A percentile compares a stretch with the other conserved stretches of the same genome.
Conservation (phyloP, 139 green algal species). For the Closterium sp. region DNA sequence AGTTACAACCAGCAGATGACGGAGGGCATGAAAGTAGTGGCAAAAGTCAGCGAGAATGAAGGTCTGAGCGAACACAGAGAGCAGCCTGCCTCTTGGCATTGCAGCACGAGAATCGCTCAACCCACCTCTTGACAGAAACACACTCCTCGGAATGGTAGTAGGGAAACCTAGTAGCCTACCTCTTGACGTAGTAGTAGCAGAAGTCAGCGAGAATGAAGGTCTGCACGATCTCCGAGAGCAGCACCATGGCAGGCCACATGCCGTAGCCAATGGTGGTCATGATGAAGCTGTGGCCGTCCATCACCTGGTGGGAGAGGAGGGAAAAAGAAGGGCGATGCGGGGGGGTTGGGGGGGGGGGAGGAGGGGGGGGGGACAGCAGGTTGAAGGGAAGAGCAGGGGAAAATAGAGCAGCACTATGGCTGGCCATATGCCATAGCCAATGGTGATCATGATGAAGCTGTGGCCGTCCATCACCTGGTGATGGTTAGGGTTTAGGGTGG, state of each 20-base stretch:
- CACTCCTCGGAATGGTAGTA: too few species aligned
- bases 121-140: neutral
- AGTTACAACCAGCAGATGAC: constrained; percentile 10
- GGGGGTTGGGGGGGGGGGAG: neutral
- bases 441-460: constrained; percentile 51
- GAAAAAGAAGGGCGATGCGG: neutral
- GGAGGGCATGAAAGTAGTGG: too few species aligned
- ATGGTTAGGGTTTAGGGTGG: too few species aligned
- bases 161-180: constrained; percentile 20
- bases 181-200: constrained; percentile 97
- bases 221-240: constrained; percentile 94
- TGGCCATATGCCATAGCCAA: constrained; percentile 91
- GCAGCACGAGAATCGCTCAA: neutral
- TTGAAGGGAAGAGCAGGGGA: constrained; percentile 79
- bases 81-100: constrained; percentile 58
- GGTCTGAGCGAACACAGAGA: constrained; percentile 95
- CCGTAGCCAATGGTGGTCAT: constrained; percentile 79
- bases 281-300: constrained; percentile 88
- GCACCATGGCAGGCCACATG: constrained; percentile 94
- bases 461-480: neutral
- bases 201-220: constrained; percentile 98
- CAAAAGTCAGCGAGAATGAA: constrained; percentile 99
- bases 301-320: constrained; percentile 64
- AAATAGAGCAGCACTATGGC: constrained; percentile 86
- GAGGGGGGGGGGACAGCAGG: constrained; percentile 51